Base-by-base conservation (phyloP, 2,329 filamentous ascomycete genomes). In the Calonectria pteridis region DNA sequence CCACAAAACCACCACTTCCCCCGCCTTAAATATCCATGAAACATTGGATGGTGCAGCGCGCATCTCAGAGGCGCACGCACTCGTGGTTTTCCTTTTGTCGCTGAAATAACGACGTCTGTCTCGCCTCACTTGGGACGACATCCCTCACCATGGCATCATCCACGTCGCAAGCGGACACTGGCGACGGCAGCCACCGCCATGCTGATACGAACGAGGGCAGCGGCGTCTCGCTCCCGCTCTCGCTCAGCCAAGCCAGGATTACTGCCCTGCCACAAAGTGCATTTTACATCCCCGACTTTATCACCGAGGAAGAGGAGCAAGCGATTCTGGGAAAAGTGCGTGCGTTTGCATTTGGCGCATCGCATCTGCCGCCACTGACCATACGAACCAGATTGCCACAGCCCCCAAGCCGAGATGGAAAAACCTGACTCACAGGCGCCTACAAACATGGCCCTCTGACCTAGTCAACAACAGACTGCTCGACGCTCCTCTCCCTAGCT, bases 381-480 rank as follows among this genome's bases (percentile, higher is more conserved):
- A 58, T 33, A 63, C 40, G 59, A 33, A 46, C 68, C 78, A 88
- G 89, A 90, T 93, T 78, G 86, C 87, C 66, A 87, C 90, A 55
- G 92, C 92, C 0, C 93, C 94, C 31, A 93, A 92, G 75, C 93
- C 94, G 31, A 90, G 93, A 82, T 99, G 97, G 96, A 96, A 95
- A 75, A 90, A 93, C 64, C 93, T 99, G 69, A 92, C 93, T n/a
- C 95, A 95, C 83, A 94, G 97, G 69, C 93, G 96, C 51, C 91
- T 99, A 0, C 96, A 98, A 88, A 95, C 95, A 0, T 95, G 96
- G 89, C 97, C 96, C 1, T 97, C 94, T 3, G 91, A 95, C 71
- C 91, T 98, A 13, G 93, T 95, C 43, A 91, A 92, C 68, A 90
- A 98, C 83, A 93, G 91, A 20, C 90, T 99, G 1, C 88, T 98